Percentiles rank a stretch among this genome's conserved stretches.
phyloP scores from a whole-genome alignment of 2,329 filamentous ascomycete species.

The Achaetomium macrosporum region DNA sequence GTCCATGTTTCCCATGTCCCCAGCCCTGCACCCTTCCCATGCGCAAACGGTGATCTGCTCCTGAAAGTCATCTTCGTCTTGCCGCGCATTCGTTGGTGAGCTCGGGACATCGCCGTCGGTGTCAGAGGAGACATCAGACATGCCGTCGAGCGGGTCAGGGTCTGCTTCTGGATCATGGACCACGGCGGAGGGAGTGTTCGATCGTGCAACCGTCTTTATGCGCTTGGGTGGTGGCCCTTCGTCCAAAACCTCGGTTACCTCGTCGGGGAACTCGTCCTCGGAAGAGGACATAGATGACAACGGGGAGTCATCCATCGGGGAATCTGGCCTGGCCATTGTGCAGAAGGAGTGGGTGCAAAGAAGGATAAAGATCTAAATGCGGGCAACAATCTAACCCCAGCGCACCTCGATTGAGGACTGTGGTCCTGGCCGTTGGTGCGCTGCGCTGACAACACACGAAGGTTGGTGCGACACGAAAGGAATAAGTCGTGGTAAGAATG shows the following conservation, averaged over 20 bases:
- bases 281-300: constrained; percentile 43
- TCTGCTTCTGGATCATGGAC: constrained; percentile 42
- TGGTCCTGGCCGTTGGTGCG: no score
- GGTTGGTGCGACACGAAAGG: neutral
- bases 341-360: no score
- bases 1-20: constrained; percentile 75
- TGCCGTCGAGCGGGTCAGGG: constrained; percentile 49
- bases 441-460: neutral
- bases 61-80: constrained; percentile 68
- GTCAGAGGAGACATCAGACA: constrained; percentile 79
- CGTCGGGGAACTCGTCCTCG: constrained; percentile 44
- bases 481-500: neutral
- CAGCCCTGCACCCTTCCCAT: constrained; percentile 69
- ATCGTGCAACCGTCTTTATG: constrained; percentile 36
- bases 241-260: constrained; percentile 39
- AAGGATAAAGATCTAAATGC: neutral
- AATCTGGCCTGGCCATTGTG: constrained; percentile 19
- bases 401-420: neutral
- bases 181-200: constrained; percentile 41
- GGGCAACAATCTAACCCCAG: neutral
- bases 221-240: constrained; percentile 43
- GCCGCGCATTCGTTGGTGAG: constrained; percentile 59
- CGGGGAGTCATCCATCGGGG: constrained; percentile 41
- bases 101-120: constrained; percentile 79
- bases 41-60: constrained; percentile 73